Evolutionary conservation across 176 grass and related monocot genomes (phyloP).

Genomic region (Cenchrus purpureus): DNA sequence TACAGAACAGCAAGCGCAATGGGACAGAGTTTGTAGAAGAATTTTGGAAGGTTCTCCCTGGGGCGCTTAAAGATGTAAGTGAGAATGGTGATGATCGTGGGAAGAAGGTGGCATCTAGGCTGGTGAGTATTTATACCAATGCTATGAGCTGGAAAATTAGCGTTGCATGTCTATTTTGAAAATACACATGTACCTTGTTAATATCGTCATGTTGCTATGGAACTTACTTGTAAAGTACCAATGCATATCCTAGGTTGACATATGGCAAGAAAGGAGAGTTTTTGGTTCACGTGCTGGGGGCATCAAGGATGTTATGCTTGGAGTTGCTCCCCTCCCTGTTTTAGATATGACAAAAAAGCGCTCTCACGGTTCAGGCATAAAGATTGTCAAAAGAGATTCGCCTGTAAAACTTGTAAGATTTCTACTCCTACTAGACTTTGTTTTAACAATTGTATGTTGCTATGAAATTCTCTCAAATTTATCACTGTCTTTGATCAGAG

Average conservation of each 20-base stretch:
- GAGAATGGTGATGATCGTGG: slow-evolving; percentile 80
- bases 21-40: slow-evolving; percentile 97
- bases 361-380: slow-evolving; percentile 67
- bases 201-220: background rate
- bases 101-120: slow-evolving; percentile 74
- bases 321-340: slow-evolving; percentile 67
- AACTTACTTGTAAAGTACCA: background rate
- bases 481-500: slow-evolving; percentile 61
- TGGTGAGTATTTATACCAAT: slow-evolving; percentile 57
- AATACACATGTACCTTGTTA: background rate
- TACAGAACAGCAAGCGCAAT: slow-evolving; percentile 94
- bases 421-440: background rate
- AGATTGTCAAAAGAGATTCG: slow-evolving; percentile 84
- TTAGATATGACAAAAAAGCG: slow-evolving; percentile 94
- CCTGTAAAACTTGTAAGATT: slow-evolving; percentile 85
- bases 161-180: slow-evolving; percentile 27
- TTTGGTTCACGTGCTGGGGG: slow-evolving; percentile 83
- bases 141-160: background rate
- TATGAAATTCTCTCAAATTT: slow-evolving; percentile 33
- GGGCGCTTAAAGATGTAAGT: slow-evolving; percentile 71
- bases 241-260: slow-evolving; percentile 69
- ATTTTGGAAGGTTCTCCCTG: slow-evolving; percentile 99
- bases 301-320: slow-evolving; percentile 89
- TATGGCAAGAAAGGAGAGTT: slow-evolving; percentile 99
- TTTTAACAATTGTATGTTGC: background rate